Conservation (phyloP, 2,329 filamentous ascomycete species). For the Xylaria sp. region DNA sequence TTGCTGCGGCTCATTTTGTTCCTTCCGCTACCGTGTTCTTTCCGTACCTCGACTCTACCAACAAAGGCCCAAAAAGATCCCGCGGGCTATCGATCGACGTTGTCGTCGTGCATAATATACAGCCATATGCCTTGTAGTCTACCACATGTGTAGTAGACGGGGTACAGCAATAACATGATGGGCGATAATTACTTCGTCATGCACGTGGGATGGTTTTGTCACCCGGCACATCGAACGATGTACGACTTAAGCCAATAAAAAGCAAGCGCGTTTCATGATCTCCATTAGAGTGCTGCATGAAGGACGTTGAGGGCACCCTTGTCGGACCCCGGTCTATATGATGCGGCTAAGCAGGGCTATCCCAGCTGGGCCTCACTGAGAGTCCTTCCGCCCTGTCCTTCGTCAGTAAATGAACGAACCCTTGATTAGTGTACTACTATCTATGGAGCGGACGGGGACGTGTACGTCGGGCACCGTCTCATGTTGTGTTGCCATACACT, state of each 20-base stretch:
- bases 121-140: background rate
- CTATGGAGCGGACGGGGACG: constrained; percentile 37
- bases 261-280: constrained; percentile 36
- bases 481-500: constrained; percentile 25
- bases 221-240: constrained; percentile 28
- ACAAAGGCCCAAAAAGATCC: background rate
- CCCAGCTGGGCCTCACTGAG: constrained; percentile 39
- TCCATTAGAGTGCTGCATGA: constrained; percentile 39
- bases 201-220: constrained; percentile 5
- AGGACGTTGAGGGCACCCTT: constrained; percentile 41
- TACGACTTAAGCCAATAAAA: constrained; percentile 30
- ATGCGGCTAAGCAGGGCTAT: constrained; percentile 40
- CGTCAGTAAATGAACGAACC: constrained; percentile 31
- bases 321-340: constrained; percentile 39
- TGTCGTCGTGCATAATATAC: constrained; percentile 1
- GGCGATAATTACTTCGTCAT: constrained; percentile 27
- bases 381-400: constrained; percentile 32
- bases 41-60: background rate
- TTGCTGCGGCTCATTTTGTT: background rate
- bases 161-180: constrained; percentile 24
- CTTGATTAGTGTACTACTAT: constrained; percentile 25
- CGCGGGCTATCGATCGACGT: background rate
- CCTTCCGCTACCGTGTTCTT: background rate
- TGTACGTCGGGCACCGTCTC: constrained; percentile 38
- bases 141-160: constrained; percentile 1